A percentile compares a stretch with the other conserved stretches of the same genome.
Evolutionary conservation across 768 basidiomycete species (phyloP).

Genomic region (Boletus tomentosulus): DNA sequence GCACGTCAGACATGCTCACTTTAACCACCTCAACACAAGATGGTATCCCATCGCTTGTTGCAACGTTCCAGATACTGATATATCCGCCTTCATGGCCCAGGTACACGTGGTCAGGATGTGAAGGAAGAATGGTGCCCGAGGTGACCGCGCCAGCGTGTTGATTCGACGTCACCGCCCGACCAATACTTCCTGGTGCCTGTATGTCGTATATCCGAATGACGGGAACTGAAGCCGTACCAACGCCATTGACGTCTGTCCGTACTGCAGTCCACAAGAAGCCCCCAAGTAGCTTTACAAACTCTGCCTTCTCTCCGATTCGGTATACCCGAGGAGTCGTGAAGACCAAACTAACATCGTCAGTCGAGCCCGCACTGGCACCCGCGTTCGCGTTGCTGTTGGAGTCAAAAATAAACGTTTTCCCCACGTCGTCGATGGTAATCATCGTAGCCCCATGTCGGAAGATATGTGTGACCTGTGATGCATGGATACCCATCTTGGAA

Average conservation of each 20-base stretch:
- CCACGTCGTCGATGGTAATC: conserved; percentile 80
- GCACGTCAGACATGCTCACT: conserved; percentile 75
- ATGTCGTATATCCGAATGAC: conserved; percentile 80
- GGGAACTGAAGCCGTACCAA: conserved; percentile 48
- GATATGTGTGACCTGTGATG: conserved; percentile 64
- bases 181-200: conserved; percentile 53
- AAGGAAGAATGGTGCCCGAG: conserved; percentile 70
- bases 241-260: conserved; percentile 47
- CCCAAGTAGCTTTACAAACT: conserved; percentile 69
- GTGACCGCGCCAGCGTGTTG: conserved; percentile 82
- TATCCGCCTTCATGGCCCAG: conserved; percentile 91
- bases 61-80: conserved; percentile 75
- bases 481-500: conserved; percentile 58
- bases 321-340: conserved; percentile 52
- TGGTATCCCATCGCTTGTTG: conserved; percentile 53
- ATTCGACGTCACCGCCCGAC: conserved; percentile 52
- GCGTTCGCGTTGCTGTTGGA: conserved; percentile 33
- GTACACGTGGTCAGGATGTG: conserved; percentile 63
- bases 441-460: conserved; percentile 68
- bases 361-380: conserved; percentile 21
- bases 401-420: conserved; percentile 76
- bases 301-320: conserved; percentile 76
- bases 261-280: conserved; percentile 82
- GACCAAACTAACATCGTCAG: conserved; percentile 42
- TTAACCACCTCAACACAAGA: conserved; percentile 72